Base-by-base conservation (phyloP, 1,284 basidiomycete species). In the Boletellus sp. region DNA sequence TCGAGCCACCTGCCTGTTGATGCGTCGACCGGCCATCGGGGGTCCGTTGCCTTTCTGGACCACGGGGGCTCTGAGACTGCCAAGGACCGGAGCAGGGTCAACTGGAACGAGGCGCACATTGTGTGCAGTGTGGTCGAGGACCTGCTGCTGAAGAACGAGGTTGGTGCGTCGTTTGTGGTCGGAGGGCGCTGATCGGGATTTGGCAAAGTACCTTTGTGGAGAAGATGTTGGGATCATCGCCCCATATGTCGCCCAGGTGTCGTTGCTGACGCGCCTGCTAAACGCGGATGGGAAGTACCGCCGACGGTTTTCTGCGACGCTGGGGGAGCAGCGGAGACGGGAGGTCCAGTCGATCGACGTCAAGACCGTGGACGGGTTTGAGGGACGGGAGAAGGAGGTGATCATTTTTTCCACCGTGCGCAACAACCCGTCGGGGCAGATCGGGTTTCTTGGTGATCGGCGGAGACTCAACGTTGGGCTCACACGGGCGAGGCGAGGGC, bases 301-400 rank as follows among this genome's bases (percentile, higher is more conserved):
- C 45, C 67, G 68, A 44, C 80, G 83, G 0, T 86, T 92, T 64
- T 65, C 69, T 33, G 60, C 69, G 8, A 75, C 80, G 2, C 74
- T 93, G 12, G 90, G 89, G 15, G 66, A 75, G 8, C 76, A 78
- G 44, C 81, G 89, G 37, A 82, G 77, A n/a, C 70, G 77, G 65
- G 82, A 92, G 57, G 65, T 90, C 5, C 63, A 68, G 1, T 67
- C 80, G 44, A 79, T 95, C 47, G 92, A 94, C 66, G 79, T 94
- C 61, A 89, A 87, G 69, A 94, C 92, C 0, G 91, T 95, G 10
- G 92, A 95, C 63, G 94, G 93, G 15, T 97, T 96, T 67, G 91
- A 97, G 68, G 93, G 93, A 1, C 80, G 93, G 44, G 92, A 97
- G 72, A 97, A 97, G 74, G 84, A 89, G 13, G 85, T 94, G 26